Conservation (phyloP, 2,329 filamentous ascomycete species). For the Penicillium sumatraense region DNA sequence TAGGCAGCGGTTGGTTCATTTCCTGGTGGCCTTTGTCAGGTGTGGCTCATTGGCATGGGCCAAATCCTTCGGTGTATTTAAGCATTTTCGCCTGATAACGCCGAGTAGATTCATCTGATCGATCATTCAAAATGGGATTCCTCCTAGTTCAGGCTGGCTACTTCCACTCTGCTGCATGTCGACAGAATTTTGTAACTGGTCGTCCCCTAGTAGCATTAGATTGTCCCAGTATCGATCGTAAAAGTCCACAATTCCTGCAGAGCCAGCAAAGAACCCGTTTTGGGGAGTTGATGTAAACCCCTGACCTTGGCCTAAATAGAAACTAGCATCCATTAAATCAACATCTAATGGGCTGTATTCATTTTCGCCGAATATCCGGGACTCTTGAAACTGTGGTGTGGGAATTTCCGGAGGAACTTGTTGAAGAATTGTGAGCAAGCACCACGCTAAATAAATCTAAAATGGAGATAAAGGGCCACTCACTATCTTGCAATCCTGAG, state of each 20-base stretch:
- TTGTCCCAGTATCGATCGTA: slow-evolving; percentile 26
- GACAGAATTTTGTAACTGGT: not conserved
- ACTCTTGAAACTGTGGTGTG: not conserved
- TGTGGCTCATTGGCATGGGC: too few species aligned
- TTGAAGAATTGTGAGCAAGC: too few species aligned
- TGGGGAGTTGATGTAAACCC: not conserved
- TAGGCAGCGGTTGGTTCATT: too few species aligned
- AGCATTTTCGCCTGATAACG: too few species aligned
- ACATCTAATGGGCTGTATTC: slow-evolving; percentile 16
- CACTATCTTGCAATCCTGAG: not conserved
- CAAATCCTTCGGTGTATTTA: too few species aligned
- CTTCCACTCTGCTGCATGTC: not conserved
- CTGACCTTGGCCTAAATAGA: slow-evolving; percentile 21
- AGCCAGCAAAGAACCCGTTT: slow-evolving; percentile 10
- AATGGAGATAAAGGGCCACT: not conserved
- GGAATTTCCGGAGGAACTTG: not conserved
- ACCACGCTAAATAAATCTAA: not conserved
- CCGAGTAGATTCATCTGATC: not conserved
- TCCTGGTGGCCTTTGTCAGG: too few species aligned
- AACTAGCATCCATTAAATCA: slow-evolving; percentile 22
- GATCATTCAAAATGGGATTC: not conserved
- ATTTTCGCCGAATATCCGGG: not conserved
- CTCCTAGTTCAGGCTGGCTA: not conserved
- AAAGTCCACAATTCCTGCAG: slow-evolving; percentile 17
- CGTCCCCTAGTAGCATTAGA: slow-evolving; percentile 20